Evolutionary conservation across 441 rosid genomes (phyloP).

Genomic region (Populus hybrid): DNA sequence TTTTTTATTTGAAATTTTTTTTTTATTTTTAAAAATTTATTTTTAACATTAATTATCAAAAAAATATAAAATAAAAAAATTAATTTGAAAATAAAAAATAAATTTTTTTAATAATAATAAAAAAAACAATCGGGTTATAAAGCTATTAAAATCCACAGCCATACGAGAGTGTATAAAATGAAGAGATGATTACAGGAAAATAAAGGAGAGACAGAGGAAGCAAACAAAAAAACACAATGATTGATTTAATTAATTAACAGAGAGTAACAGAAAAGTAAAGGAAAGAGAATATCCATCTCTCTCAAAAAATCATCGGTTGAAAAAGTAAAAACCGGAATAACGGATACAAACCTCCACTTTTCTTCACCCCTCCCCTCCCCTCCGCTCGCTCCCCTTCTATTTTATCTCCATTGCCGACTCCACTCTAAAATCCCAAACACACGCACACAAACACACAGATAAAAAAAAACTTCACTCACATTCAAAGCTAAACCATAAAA

Average conservation of each 20-base stretch:
- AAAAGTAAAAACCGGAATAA: constrained; percentile 33
- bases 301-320: constrained; percentile 18
- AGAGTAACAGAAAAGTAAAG: background rate
- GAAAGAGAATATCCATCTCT: background rate
- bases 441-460: background rate
- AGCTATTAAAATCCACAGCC: too few species aligned
- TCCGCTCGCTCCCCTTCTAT: constrained; percentile 12
- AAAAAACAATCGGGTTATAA: too few species aligned
- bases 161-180: too few species aligned
- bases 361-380: background rate
- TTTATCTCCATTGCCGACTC: background rate
- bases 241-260: too few species aligned
- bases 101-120: too few species aligned
- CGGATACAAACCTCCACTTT: constrained; percentile 20
- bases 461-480: too few species aligned
- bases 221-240: background rate
- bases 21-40: too few species aligned
- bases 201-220: background rate
- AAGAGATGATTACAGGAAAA: background rate
- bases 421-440: background rate
- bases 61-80: too few species aligned
- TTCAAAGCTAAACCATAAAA: background rate
- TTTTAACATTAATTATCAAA: too few species aligned
- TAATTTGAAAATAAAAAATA: too few species aligned
- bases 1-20: too few species aligned